Conservation (phyloP, 331 rosid genomes). For the Acacia pycnantha region DNA sequence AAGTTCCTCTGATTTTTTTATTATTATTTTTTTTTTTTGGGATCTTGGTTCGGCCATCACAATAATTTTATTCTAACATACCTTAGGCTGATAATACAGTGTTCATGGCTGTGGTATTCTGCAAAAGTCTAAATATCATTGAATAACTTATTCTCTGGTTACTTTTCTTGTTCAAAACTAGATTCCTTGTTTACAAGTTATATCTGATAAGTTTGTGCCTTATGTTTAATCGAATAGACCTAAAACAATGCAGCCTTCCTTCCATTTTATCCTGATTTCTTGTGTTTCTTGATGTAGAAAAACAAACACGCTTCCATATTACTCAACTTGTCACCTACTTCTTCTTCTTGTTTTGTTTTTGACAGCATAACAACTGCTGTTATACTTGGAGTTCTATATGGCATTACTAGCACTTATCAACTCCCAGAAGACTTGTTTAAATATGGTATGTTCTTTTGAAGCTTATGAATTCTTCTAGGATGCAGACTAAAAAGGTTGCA, state of each 20-base stretch:
- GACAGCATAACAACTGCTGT: constrained; percentile 82
- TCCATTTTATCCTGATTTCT: background rate
- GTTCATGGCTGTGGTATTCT: constrained; percentile 14
- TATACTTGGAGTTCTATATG: constrained; percentile 68
- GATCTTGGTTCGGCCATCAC: constrained; percentile 3
- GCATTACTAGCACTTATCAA: constrained; percentile 60
- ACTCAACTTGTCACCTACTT: constrained; percentile 13
- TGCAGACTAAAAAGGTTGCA: background rate
- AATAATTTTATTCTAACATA: constrained; percentile 20
- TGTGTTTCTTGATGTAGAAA: background rate
- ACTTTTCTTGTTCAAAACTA: constrained; percentile 19
- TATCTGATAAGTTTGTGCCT: background rate
- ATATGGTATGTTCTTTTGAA: constrained; percentile 56
- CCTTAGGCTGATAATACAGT: background rate
- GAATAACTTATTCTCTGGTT: background rate
- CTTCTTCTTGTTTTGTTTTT: constrained; percentile 17
- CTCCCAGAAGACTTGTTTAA: constrained; percentile 77
- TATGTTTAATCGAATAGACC: background rate
- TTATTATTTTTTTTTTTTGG: background rate
- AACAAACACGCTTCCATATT: background rate
- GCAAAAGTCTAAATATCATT: background rate
- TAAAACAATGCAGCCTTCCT: background rate
- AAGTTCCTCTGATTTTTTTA: background rate
- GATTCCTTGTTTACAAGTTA: constrained; percentile 5
- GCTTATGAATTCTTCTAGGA: constrained; percentile 6